Conservation (phyloP, 805 yeast genomes). For the Pichia thaimueangensis region DNA sequence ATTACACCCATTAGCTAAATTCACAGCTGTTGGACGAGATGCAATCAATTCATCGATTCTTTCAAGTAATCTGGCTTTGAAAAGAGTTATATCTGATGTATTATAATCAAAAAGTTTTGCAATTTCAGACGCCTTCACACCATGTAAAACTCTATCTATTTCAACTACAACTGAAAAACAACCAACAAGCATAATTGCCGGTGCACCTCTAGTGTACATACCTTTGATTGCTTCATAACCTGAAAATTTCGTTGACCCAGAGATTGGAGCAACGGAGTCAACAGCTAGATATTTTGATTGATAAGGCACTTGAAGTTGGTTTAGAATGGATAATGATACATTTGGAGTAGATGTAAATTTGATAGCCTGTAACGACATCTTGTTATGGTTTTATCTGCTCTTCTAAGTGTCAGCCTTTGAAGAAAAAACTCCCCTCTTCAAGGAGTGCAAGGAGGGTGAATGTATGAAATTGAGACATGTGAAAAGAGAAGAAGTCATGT, state of each 20-base stretch:
- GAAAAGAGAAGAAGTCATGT: too few species aligned
- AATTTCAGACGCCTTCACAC: slow-evolving; percentile 16
- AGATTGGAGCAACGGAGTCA: slow-evolving; percentile 46
- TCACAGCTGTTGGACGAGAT: slow-evolving; percentile 95
- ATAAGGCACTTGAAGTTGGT: slow-evolving; percentile 81
- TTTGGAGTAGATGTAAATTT: slow-evolving; percentile 42
- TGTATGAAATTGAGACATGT: too few species aligned
- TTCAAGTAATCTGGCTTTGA: slow-evolving; percentile 34
- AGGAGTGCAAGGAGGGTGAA: too few species aligned
- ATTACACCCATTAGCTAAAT: slow-evolving; percentile 67
- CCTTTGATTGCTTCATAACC: slow-evolving; percentile 77
- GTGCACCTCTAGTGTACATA: slow-evolving; percentile 98
- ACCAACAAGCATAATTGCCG: slow-evolving; percentile 96
- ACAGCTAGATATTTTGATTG: slow-evolving; percentile 63
- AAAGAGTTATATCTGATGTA: slow-evolving; percentile 15
- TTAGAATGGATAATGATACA: slow-evolving; percentile 53
- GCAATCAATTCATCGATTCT: slow-evolving; percentile 61
- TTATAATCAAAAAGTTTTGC: slow-evolving; percentile 25
- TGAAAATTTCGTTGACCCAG: slow-evolving; percentile 42
- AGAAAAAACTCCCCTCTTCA: too few species aligned
- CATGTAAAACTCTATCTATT: slow-evolving; percentile 31
- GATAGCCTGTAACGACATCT: slow-evolving; percentile 55
- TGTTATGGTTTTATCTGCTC: too few species aligned
- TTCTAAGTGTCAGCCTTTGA: too few species aligned
- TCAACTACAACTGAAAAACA: slow-evolving; percentile 80